phyloP scores from a whole-genome alignment of 2,329 filamentous ascomycete genomes.

The Canariomyces notabilis region DNA sequence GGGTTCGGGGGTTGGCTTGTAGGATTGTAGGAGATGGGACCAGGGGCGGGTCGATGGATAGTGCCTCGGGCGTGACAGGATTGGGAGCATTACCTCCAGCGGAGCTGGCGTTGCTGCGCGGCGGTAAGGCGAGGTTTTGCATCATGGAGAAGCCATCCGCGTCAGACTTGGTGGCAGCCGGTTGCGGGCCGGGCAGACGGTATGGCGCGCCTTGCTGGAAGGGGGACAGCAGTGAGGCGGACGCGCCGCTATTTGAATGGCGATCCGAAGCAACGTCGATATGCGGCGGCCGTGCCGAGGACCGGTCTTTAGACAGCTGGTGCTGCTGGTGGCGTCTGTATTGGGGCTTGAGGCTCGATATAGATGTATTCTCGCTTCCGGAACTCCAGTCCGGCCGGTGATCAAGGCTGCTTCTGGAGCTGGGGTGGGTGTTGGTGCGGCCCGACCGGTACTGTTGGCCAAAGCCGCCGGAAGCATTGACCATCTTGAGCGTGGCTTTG shows the following conservation, averaged over 20 bases:
- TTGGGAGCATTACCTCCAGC: slow-evolving; percentile 21
- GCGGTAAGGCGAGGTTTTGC: slow-evolving; percentile 37
- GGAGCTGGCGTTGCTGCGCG: slow-evolving; percentile 35
- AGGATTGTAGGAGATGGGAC: slow-evolving; percentile 37
- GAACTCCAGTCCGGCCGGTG: slow-evolving; percentile 30
- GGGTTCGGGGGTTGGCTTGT: not conserved
- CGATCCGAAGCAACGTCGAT: slow-evolving; percentile 20
- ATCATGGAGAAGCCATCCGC: slow-evolving; percentile 36
- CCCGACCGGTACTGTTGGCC: slow-evolving; percentile 38
- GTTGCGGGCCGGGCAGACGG: slow-evolving; percentile 5
- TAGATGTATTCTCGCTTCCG: slow-evolving; percentile 25
- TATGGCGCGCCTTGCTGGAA: slow-evolving; percentile 28
- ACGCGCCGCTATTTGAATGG: slow-evolving; percentile 38
- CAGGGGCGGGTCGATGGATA: slow-evolving; percentile 40
- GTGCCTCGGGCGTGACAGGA: slow-evolving; percentile 14
- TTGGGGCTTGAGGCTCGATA: slow-evolving; percentile 22
- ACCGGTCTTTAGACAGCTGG: slow-evolving; percentile 19
- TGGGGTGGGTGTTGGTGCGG: slow-evolving; percentile 1
- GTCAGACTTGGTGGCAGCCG: slow-evolving; percentile 33
- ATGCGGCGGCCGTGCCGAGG: slow-evolving; percentile 25
- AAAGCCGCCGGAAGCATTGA: slow-evolving; percentile 79
- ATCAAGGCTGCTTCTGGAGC: slow-evolving; percentile 17
- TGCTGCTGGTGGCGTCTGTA: slow-evolving; percentile 14
- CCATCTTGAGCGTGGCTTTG: slow-evolving; percentile 94
- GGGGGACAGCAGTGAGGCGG: slow-evolving; percentile 35